Base-by-base conservation (phyloP, 2,329 filamentous ascomycete genomes). In the Tolypocladium pustulatum region DNA sequence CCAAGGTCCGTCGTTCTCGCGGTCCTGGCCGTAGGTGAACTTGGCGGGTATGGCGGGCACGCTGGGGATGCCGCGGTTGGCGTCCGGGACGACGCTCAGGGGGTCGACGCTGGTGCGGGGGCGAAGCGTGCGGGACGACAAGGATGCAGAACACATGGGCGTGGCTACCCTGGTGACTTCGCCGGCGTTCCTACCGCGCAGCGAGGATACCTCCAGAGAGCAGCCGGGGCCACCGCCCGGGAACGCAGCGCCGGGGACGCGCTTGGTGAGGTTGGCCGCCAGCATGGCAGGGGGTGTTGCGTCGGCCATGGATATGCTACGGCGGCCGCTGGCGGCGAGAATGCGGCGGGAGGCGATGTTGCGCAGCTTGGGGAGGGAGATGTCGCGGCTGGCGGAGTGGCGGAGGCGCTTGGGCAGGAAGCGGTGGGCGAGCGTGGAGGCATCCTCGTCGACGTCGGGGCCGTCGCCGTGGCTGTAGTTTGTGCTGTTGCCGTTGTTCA, bases 361-460 rank as follows among this genome's bases (percentile, higher is more conserved):
- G 43, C 72, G 69, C 34, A 76, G 61, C 38, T 69, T 69, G 37
- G 71, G 59, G 56, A 69, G 58, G 57, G 72, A 62, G 61, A 80
- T 73, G 61, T 78, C 71, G 13, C 75, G 71, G n/a, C 76, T 75
- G 58, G 76, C 71, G 9, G 75, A 78, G 70, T 80, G 80, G 58
- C 82, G 78, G 55, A 83, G 71, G 73, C 82, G 82, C 62, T 70
- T 71, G 17, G 70, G 69, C 7, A 63, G 59, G 22, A 62, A 57
- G 55, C 58, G 61, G 40, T 61, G 67, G 61, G 61, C 62, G 57
- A 65, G 67, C 22, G 63, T 58, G 1, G 60, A 59, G 22, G 55
- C 53, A 22, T 67, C 58, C 46, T 64, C 59, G 56, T 60, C 60
- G 56, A 59, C 63, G 17, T 61, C 59, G 46, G n/a, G n/a, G n/a